Percentiles rank a stretch among this genome's conserved stretches.
phyloP scores from a whole-genome alignment of 768 basidiomycete genomes.

The Xanthoconium purpureum region DNA sequence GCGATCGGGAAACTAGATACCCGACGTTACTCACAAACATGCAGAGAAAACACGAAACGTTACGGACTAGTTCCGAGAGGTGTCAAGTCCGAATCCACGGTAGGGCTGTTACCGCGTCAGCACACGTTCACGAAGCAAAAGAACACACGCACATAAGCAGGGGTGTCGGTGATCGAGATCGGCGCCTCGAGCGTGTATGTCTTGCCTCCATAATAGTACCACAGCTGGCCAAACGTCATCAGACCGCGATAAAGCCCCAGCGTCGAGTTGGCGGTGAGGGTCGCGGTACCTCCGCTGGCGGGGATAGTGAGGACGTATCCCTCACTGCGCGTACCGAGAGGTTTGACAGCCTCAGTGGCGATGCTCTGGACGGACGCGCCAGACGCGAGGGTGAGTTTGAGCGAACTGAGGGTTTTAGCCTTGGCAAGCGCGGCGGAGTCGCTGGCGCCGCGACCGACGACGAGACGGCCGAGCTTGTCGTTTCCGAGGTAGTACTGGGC shows the following conservation, averaged over 20 bases:
- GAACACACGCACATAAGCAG: slow-evolving; percentile 39
- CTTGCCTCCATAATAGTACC: slow-evolving; percentile 37
- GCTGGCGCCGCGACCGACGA: slow-evolving; percentile 38
- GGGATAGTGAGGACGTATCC: slow-evolving; percentile 43
- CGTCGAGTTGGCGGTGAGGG: slow-evolving; percentile 42
- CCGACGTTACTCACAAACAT: neutral
- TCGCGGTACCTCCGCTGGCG: slow-evolving; percentile 33
- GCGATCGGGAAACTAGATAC: slow-evolving; percentile 35
- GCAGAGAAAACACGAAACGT: too few species aligned
- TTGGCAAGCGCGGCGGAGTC: slow-evolving; percentile 26
- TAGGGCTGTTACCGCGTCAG: slow-evolving; percentile 25
- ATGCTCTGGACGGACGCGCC: slow-evolving; percentile 29
- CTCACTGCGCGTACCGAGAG: slow-evolving; percentile 41
- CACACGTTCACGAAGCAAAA: neutral
- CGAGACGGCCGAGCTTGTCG: slow-evolving; percentile 39
- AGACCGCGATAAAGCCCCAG: slow-evolving; percentile 53
- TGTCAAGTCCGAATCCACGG: slow-evolving; percentile 46
- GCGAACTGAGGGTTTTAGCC: slow-evolving; percentile 25
- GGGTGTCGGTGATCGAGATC: slow-evolving; percentile 41
- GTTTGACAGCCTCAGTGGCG: slow-evolving; percentile 33
- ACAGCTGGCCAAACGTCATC: slow-evolving; percentile 54
- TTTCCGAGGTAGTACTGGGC: slow-evolving; percentile 30
- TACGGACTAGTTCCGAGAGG: slow-evolving; percentile 42
- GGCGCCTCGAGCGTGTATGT: slow-evolving; percentile 42
- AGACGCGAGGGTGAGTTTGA: slow-evolving; percentile 27